These are phyloP conservation scores for Trichoderma lentiforme DNA, from an alignment of 2,329 filamentous ascomycete species.

Conservation along the genomic window DNA sequence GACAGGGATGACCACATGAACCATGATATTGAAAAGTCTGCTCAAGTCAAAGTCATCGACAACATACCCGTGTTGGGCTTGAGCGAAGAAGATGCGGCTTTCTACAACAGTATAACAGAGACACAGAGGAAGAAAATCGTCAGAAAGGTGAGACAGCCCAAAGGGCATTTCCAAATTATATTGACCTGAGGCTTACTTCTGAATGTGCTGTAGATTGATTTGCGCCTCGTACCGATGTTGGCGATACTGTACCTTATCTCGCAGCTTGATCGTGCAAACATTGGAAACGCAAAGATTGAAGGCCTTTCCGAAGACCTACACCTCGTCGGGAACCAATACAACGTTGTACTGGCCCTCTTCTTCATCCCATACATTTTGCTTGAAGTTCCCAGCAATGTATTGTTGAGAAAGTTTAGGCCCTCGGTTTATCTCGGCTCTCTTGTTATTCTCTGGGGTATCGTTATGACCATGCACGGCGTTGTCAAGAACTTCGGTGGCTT, in stretches of 20 bases:
- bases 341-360: slow-evolving; percentile 25
- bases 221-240: background rate
- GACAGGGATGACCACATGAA: background rate
- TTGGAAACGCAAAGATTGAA: slow-evolving; percentile 25
- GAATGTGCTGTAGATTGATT: background rate
- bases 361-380: slow-evolving; percentile 23
- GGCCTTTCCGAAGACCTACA: slow-evolving; percentile 24
- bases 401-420: slow-evolving; percentile 16
- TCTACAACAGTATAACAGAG: background rate
- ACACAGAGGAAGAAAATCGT: background rate
- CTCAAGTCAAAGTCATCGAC: background rate
- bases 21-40: background rate
- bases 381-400: slow-evolving; percentile 20
- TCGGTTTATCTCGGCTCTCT: background rate
- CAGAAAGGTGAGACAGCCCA: background rate
- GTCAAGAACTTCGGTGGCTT: slow-evolving; percentile 74
- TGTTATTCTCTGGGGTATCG: background rate
- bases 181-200: background rate
- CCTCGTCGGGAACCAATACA: slow-evolving; percentile 23
- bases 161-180: rapidly evolving
- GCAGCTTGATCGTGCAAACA: slow-evolving; percentile 4
- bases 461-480: slow-evolving; percentile 59
- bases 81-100: background rate
- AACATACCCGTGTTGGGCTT: background rate
- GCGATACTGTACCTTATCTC: slow-evolving; percentile 4